These are phyloP conservation scores for Penicillium sp. DNA, from an alignment of 2,329 filamentous ascomycete species.

Conservation along the genomic window DNA sequence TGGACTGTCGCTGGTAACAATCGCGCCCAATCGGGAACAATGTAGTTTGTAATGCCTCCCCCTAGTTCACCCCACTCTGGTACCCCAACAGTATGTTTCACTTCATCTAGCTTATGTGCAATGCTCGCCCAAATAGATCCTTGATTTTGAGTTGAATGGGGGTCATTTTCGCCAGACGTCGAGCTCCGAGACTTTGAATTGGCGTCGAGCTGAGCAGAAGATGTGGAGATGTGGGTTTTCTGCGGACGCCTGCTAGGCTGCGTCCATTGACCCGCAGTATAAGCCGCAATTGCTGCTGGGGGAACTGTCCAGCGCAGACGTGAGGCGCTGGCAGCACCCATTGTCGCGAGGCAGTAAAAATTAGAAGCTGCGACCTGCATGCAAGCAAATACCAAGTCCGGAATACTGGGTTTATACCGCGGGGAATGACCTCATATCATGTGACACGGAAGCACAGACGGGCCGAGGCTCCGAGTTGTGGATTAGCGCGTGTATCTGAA, in stretches of 20 bases:
- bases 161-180: slow-evolving; percentile 4
- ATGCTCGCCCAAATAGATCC: slow-evolving; percentile 51
- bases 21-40: slow-evolving; percentile 82
- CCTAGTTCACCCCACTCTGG: slow-evolving; percentile 47
- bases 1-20: slow-evolving; percentile 71
- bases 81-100: slow-evolving; percentile 41
- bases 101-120: slow-evolving; percentile 46
- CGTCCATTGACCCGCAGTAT: slow-evolving; percentile 26
- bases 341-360: slow-evolving; percentile 26
- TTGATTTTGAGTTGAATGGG: slow-evolving; percentile 25
- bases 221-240: slow-evolving; percentile 26
- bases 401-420: background rate
- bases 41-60: slow-evolving; percentile 63
- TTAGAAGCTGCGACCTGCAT: slow-evolving; percentile 23
- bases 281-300: slow-evolving; percentile 34
- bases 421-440: slow-evolving; percentile 31
- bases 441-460: slow-evolving; percentile 21
- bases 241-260: slow-evolving; percentile 26
- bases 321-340: slow-evolving; percentile 36
- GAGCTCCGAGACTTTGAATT: slow-evolving; percentile 11
- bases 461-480: slow-evolving; percentile 16
- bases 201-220: slow-evolving; percentile 9
- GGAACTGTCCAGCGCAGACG: slow-evolving; percentile 39
- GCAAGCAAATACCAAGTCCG: background rate
- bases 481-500: slow-evolving; percentile 21